Evolutionary conservation across 768 basidiomycete species (phyloP).

Genomic region (Pholiota molesta): DNA sequence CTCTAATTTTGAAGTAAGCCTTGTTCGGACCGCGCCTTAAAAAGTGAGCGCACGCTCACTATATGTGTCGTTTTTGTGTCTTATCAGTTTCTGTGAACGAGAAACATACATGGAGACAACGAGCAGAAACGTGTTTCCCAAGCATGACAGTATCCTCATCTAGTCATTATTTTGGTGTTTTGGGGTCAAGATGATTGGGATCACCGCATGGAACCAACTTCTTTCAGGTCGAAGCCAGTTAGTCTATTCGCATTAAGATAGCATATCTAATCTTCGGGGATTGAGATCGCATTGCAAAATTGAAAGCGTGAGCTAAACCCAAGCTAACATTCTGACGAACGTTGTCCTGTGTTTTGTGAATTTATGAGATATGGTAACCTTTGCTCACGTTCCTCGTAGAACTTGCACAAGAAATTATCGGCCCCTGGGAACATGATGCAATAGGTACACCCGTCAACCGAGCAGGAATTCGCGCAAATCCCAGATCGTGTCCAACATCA

Average conservation of each 20-base stretch:
- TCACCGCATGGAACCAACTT: not conserved
- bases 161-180: not conserved
- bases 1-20: too few species aligned
- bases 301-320: too few species aligned
- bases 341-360: too few species aligned
- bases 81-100: not conserved
- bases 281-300: too few species aligned
- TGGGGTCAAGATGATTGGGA: not conserved
- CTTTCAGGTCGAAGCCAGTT: not conserved
- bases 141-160: not conserved
- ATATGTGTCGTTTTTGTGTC: too few species aligned
- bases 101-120: not conserved
- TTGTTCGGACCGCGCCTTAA: too few species aligned
- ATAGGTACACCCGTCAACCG: not conserved
- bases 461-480: not conserved
- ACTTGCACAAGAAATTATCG: not conserved
- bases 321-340: too few species aligned
- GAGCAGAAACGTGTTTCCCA: not conserved
- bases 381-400: too few species aligned
- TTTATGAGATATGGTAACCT: not conserved
- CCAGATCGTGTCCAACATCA: not conserved
- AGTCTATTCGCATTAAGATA: not conserved
- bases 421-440: not conserved
- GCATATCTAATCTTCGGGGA: too few species aligned
- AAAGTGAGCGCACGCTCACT: too few species aligned